Percentiles rank a stretch among this genome's conserved stretches.
phyloP scores from a whole-genome alignment of 2,329 filamentous ascomycete genomes.

The Colletotrichum cordylinicola region DNA sequence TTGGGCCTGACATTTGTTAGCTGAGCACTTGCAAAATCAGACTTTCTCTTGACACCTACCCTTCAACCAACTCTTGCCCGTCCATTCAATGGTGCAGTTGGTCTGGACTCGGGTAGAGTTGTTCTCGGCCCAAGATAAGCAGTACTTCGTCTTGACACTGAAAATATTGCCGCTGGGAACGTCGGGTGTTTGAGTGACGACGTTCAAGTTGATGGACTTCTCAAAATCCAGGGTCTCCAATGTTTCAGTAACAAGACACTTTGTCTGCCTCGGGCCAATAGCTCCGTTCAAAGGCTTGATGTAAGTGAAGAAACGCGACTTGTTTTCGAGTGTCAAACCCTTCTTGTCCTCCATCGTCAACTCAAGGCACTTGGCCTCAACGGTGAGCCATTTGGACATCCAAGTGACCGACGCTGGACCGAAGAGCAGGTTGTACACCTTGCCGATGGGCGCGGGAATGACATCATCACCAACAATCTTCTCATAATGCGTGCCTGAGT shows the following conservation, averaged over 20 bases:
- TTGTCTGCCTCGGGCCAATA: conserved; percentile 93
- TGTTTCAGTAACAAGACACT: conserved; percentile 86
- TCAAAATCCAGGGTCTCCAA: conserved; percentile 88
- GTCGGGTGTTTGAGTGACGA: conserved; percentile 89
- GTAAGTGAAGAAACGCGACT: conserved; percentile 78
- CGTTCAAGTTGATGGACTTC: conserved; percentile 81
- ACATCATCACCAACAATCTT: conserved; percentile 85
- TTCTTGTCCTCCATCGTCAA: conserved; percentile 85
- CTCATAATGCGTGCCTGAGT: conserved; percentile 81
- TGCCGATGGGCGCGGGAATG: conserved; percentile 86
- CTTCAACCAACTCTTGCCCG: conserved; percentile 97
- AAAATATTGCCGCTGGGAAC: conserved; percentile 95
- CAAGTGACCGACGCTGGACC: conserved; percentile 80
- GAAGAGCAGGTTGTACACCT: conserved; percentile 89
- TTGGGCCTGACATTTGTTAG: conserved; percentile 70
- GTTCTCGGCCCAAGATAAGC: conserved; percentile 87
- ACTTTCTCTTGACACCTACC: conserved; percentile 59
- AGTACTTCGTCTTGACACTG: conserved; percentile 90
- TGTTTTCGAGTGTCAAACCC: conserved; percentile 77
- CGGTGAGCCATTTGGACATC: conserved; percentile 85
- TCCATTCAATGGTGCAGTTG: conserved; percentile 94
- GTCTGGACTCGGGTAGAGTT: conserved; percentile 86
- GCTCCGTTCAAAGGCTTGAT: conserved; percentile 87
- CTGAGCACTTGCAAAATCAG: background rate
- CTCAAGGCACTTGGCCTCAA: conserved; percentile 90